Evolutionary conservation across 2,329 filamentous ascomycete species (phyloP).

Genomic region (Graphium sp.): DNA sequence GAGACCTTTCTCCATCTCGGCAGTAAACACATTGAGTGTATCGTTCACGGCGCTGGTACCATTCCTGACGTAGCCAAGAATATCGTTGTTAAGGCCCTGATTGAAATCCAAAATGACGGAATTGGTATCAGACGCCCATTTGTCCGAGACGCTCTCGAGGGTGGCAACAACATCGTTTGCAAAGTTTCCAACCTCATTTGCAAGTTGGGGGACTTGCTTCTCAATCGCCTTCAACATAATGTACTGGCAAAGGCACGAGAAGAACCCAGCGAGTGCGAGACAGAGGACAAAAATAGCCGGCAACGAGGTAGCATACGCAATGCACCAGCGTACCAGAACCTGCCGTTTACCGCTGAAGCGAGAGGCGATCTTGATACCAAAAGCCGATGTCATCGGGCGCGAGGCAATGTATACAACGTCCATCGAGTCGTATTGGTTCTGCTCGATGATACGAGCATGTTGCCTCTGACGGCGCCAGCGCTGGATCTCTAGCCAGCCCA

Average conservation of each 20-base stretch:
- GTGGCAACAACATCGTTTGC: conserved; percentile 60
- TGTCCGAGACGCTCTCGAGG: conserved; percentile 54
- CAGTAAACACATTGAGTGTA: conserved; percentile 69
- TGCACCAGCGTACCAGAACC: conserved; percentile 62
- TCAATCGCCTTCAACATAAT: conserved; percentile 59
- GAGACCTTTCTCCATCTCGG: conserved; percentile 58
- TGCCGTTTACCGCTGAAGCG: conserved; percentile 49
- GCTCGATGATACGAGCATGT: conserved; percentile 47
- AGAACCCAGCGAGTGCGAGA: conserved; percentile 64
- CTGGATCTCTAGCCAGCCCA: conserved; percentile 66
- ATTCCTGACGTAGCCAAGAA: conserved; percentile 76
- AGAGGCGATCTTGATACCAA: conserved; percentile 54
- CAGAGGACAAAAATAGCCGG: conserved; percentile 76
- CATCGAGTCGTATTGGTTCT: conserved; percentile 58
- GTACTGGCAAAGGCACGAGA: conserved; percentile 70
- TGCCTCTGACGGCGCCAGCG: conserved; percentile 59
- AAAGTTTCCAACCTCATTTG: conserved; percentile 60
- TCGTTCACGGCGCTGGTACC: conserved; percentile 70
- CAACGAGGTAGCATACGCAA: conserved; percentile 75
- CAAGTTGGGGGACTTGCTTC: conserved; percentile 59
- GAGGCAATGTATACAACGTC: conserved; percentile 82
- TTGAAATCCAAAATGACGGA: conserved; percentile 54
- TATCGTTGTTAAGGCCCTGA: conserved; percentile 61
- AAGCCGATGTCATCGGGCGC: conserved; percentile 55
- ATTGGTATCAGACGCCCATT: conserved; percentile 68